Base-by-base conservation (phyloP, 768 basidiomycete species). In the Gautieria morchelliformis region DNA sequence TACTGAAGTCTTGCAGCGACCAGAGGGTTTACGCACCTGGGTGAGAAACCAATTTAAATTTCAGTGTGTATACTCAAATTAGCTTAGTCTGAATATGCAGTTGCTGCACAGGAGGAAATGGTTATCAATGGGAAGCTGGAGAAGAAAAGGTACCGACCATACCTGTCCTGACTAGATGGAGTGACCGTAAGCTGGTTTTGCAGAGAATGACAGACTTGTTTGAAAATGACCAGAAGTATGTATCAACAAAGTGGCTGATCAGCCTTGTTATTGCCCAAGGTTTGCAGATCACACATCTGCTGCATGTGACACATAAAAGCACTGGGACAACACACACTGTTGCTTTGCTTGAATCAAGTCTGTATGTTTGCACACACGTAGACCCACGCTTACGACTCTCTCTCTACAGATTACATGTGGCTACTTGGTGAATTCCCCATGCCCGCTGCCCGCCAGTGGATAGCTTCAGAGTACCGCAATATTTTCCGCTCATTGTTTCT, bases 211-310 rank as follows among this genome's bases (percentile, higher is more conserved):
- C 46, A 1, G 66, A 71, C 50, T 35, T 37, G 15, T 72, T 72
- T 58, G 45, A 42, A 5, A 70, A 72, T 33, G 71, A 74, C 49
- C 40, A 56, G 6, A 61, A 60, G 9, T 63, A 69, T 46, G 69
- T 73, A 2, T 66, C 64, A 0, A 67, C 65, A 2, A 35, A 56
- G 4, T 72, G 63, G 58, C 58, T 74, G 0, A 59, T 74, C 27
- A 62, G 61, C 2, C 59, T 4, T 0, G 59, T 70, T 7, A 14
- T 30, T 8, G 50, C 59, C 0, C 58, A 60, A 24, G 66, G 66
- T 0, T 62, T 69, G 14, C 48, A 58, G 4, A 60, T 69, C 22
- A 10, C 41, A 11, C 64, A 69, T 24, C 47, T 72, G 6, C 53
- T 69, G 33, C 52, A 59, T 8, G 62, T 72, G n/a, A 64, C 47